phyloP scores from a whole-genome alignment of 169 alveolate species.

The Plasmodium vivax region DNA sequence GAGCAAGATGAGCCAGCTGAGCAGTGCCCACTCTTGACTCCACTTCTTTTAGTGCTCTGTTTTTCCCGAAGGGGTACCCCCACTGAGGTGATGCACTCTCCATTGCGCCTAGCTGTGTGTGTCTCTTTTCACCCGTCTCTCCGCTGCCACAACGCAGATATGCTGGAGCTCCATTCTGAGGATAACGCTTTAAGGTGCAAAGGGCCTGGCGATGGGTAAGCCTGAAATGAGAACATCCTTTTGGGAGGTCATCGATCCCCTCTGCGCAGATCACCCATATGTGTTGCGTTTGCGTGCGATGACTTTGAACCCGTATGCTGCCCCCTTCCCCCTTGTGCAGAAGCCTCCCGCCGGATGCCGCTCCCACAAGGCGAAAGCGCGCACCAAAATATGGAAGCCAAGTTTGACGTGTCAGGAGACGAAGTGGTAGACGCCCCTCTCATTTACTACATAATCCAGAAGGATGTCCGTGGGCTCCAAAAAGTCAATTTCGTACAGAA shows the following conservation, averaged over 20 bases:
- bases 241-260: neutral
- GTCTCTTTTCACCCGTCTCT: neutral
- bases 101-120: neutral
- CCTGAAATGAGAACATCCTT: neutral
- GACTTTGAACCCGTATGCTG: neutral
- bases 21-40: neutral
- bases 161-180: conserved; percentile 17
- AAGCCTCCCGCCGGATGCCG: neutral
- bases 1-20: neutral
- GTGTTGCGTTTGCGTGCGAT: neutral
- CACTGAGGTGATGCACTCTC: neutral
- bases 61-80: neutral
- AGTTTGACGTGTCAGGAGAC: conserved; percentile 2
- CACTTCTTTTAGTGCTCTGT: neutral
- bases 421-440: conserved; percentile 36
- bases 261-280: neutral
- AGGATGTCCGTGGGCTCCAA: conserved; percentile 29
- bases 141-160: neutral
- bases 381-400: neutral
- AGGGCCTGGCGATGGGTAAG: conserved; percentile 25
- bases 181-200: neutral
- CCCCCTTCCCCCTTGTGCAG: neutral
- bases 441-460: conserved; percentile 59
- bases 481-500: conserved; percentile 47
- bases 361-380: neutral